These are phyloP conservation scores for Lactarius indigo DNA, from an alignment of 768 basidiomycete species.

Conservation along the genomic window DNA sequence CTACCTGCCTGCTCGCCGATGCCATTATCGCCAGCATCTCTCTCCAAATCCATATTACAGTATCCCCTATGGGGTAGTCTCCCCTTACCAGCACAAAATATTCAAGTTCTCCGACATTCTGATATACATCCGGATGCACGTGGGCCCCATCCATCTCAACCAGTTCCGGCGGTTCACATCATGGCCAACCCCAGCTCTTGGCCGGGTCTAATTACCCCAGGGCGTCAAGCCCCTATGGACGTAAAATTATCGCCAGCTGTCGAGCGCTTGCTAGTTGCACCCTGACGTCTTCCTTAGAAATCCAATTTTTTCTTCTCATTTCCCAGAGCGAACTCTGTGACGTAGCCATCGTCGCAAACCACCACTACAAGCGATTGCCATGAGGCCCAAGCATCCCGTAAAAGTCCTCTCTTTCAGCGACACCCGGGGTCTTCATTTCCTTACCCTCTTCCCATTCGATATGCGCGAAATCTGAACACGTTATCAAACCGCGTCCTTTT, in stretches of 20 bases:
- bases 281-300: constrained; percentile 7
- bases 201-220: constrained; percentile 19
- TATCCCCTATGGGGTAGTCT: neutral
- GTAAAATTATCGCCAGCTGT: constrained; percentile 15
- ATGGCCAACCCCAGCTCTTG: neutral
- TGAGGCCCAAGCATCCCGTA: constrained; percentile 17
- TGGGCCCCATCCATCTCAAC: neutral
- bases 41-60: neutral
- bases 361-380: constrained; percentile 6
- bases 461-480: constrained; percentile 12
- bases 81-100: neutral
- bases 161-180: neutral
- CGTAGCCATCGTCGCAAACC: constrained; percentile 17
- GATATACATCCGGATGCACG: neutral
- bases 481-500: constrained; percentile 9
- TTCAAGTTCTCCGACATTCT: neutral
- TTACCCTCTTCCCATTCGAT: neutral
- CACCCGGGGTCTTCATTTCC: constrained; percentile 19
- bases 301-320: neutral
- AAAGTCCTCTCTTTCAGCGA: neutral
- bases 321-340: constrained; percentile 18
- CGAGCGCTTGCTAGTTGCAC: constrained; percentile 5
- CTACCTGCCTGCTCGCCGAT: neutral
- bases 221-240: constrained; percentile 14
- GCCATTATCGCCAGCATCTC: neutral